Evolutionary conservation across 495 filamentous ascomycete species (phyloP), one percentile per base, ranked within the genome.

Genomic region (Zalerion maritima): DNA sequence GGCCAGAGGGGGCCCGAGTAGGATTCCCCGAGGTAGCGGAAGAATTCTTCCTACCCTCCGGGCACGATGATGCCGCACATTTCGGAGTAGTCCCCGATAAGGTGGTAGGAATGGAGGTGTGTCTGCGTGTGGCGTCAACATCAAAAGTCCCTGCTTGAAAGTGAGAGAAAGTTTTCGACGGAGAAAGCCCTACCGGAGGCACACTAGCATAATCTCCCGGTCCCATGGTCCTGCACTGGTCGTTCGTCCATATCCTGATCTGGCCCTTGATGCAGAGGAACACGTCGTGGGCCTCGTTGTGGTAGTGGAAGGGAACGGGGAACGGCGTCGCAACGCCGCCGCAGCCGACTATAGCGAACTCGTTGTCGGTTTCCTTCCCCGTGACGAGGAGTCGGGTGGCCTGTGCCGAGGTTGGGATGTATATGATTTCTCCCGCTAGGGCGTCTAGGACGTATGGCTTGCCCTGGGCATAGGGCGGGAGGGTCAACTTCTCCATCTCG

Each of bases 21-120:
- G 13, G 57, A 50, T 40, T 65, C 61, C 15, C 54, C 56, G 24
- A 65, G 50, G 34, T 62, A 49, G 24, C 61, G 57, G 49, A 65
- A 65, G 43, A 65, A 62, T 29, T 66, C 61, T 8, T 60, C 53
- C 61, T 58, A 66, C 40, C 60, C 61, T n/a, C 61, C 59, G n/a
- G 61, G 61, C 3, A 55, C 58, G 18, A 63, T 54, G 6, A 66
- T 30, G 21, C 59, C 59, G 25, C 52, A 50, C 26, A 52, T 49
- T 25, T 64, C 59, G 9, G 59, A 58, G 32, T 64, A 56, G 0
- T 50, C 48, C 6, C 54, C 53, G 6, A 54, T 40, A 36, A 60
- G 51, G 34, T 60, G 52, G 14, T 55, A 55, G 26, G 55, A 55
- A 37, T 64, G 59, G 25, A 64, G 27, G 16, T 53, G 44, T 26